phyloP scores from a whole-genome alignment of 2,329 filamentous ascomycete species.

The Cladorrhinum sp. region DNA sequence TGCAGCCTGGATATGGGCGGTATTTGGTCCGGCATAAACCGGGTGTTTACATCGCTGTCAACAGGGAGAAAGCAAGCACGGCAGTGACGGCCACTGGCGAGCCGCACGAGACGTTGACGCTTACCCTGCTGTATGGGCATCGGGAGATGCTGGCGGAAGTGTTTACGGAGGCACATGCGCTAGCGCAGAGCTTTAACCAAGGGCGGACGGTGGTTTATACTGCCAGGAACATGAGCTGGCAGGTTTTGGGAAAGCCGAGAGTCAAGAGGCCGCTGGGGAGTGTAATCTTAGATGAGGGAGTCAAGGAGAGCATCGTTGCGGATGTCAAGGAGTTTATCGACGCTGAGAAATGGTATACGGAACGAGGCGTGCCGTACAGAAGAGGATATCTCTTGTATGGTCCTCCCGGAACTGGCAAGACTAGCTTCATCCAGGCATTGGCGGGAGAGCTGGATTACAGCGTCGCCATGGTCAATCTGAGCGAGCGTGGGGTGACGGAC shows the following conservation, averaged over 20 bases:
- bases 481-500: slow-evolving; percentile 84
- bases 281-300: slow-evolving; percentile 78
- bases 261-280: slow-evolving; percentile 84
- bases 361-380: slow-evolving; percentile 91
- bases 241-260: slow-evolving; percentile 76
- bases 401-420: slow-evolving; percentile 88
- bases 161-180: slow-evolving; percentile 78
- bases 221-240: slow-evolving; percentile 80
- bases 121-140: slow-evolving; percentile 88
- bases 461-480: slow-evolving; percentile 88
- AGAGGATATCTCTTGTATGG: slow-evolving; percentile 86
- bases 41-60: slow-evolving; percentile 82
- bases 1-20: slow-evolving; percentile 86
- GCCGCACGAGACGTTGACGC: slow-evolving; percentile 88
- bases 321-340: slow-evolving; percentile 81
- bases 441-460: slow-evolving; percentile 91
- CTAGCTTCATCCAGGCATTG: slow-evolving; percentile 91
- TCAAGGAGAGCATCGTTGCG: slow-evolving; percentile 75
- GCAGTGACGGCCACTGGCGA: slow-evolving; percentile 78
- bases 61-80: slow-evolving; percentile 79
- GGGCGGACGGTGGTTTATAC: slow-evolving; percentile 93
- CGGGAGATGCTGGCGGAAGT: slow-evolving; percentile 87
- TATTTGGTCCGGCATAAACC: slow-evolving; percentile 80
- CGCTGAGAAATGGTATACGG: slow-evolving; percentile 82
- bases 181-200: slow-evolving; percentile 77